phyloP scores from a whole-genome alignment of 352 stramenopile species.

The Pseudoperonospora humuli region DNA sequence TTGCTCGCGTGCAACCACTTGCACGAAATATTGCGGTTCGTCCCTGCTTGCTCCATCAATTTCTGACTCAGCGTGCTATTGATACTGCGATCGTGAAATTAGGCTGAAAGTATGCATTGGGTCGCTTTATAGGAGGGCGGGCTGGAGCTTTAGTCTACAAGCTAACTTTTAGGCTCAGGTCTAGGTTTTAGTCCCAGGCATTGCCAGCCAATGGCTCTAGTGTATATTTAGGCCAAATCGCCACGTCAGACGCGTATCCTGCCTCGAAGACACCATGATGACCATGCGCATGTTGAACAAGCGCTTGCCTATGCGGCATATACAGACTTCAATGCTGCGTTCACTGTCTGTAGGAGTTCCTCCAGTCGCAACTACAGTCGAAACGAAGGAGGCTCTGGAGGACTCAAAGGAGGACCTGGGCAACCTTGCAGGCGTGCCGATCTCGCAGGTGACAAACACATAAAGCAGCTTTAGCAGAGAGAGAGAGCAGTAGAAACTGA shows the following conservation, averaged over 20 bases:
- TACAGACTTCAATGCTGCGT: constrained; percentile 24
- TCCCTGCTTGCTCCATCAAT: too few relatives aligned
- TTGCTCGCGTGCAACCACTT: too few relatives aligned
- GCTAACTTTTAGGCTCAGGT: too few relatives aligned
- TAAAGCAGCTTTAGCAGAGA: not conserved
- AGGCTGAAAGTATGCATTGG: too few relatives aligned
- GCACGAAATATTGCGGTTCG: too few relatives aligned
- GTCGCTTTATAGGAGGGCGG: too few relatives aligned
- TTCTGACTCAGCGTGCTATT: too few relatives aligned
- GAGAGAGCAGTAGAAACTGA: not conserved
- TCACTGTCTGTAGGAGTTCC: constrained; percentile 33
- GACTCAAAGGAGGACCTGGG: constrained; percentile 23
- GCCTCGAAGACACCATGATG: constrained; percentile 33
- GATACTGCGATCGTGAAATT: too few relatives aligned
- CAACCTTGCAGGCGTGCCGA: constrained; percentile 48
- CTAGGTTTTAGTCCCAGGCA: too few relatives aligned
- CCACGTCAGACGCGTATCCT: constrained; percentile 9
- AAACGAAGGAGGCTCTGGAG: constrained; percentile 8
- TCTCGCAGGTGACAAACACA: constrained; percentile 32
- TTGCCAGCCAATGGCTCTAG: constrained; percentile 21
- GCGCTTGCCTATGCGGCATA: constrained; percentile 12
- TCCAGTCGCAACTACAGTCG: constrained; percentile 2
- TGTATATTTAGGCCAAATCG: constrained; percentile 20
- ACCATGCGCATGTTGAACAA: constrained; percentile 47
- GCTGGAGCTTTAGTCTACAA: too few relatives aligned